Evolutionary conservation across 495 filamentous ascomycete species (phyloP).

Genomic region (Neurospora sp.): DNA sequence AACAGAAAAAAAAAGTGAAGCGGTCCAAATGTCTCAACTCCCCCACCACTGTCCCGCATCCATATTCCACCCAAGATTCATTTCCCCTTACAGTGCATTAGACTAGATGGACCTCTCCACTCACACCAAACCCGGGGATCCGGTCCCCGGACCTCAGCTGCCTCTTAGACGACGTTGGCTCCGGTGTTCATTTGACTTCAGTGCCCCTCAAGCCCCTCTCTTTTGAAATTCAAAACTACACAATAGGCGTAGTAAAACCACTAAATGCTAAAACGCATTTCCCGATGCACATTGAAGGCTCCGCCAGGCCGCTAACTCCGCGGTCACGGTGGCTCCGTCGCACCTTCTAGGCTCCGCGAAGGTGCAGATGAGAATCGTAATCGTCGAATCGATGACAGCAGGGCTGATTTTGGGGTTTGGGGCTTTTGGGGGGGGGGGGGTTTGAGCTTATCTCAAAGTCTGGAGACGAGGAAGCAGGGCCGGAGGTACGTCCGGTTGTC

Average conservation of each 20-base stretch:
- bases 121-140: background rate
- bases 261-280: background rate
- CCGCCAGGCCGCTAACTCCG: background rate
- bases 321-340: background rate
- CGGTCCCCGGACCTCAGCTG: background rate
- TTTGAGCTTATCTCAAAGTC: background rate
- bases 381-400: background rate
- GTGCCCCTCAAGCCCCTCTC: background rate
- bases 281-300: background rate
- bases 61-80: background rate
- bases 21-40: background rate
- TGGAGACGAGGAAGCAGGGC: background rate
- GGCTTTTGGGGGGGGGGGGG: background rate
- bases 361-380: background rate
- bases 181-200: background rate
- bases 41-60: background rate
- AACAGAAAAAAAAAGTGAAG: background rate
- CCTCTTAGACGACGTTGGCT: background rate
- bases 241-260: background rate
- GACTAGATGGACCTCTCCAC: background rate
- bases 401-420: background rate
- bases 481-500: background rate
- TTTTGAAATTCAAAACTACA: background rate
- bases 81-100: background rate
- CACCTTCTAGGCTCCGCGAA: background rate